Evolutionary conservation across 2,329 filamentous ascomycete genomes (phyloP).

Genomic region (Paecilomyces dactylethromorphus): DNA sequence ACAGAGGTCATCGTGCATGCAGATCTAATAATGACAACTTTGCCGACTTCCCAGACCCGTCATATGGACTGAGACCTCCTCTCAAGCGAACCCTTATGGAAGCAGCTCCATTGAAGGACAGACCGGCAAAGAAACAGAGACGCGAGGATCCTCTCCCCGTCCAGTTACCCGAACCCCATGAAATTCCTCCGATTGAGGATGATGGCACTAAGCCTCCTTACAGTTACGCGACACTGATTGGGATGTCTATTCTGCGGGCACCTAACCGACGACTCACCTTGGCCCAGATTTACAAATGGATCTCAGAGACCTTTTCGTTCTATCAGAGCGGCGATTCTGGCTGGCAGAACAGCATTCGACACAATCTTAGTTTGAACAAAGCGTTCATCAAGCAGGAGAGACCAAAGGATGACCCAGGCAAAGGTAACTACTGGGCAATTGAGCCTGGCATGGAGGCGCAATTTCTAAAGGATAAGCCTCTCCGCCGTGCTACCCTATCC

Average conservation of each 20-base stretch:
- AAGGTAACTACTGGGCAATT: conserved; percentile 96
- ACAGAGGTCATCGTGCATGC: conserved; percentile 40
- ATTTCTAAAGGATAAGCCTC: conserved; percentile 80
- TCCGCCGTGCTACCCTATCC: conserved; percentile 40
- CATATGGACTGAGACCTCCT: conserved; percentile 37
- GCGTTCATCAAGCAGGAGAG: conserved; percentile 92
- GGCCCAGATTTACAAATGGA: conserved; percentile 98
- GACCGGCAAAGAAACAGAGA: conserved; percentile 63
- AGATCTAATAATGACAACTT: conserved; percentile 38
- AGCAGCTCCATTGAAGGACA: conserved; percentile 65
- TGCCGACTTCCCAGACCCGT: conserved; percentile 41
- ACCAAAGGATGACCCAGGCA: conserved; percentile 93
- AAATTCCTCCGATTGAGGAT: conserved; percentile 77
- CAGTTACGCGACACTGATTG: conserved; percentile 92
- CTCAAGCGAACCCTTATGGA: conserved; percentile 63
- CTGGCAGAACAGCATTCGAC: conserved; percentile 98
- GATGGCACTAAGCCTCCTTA: conserved; percentile 84
- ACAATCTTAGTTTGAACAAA: conserved; percentile 96
- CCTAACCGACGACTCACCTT: conserved; percentile 78
- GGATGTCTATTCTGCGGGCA: conserved; percentile 90
- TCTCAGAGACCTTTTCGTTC: conserved; percentile 87
- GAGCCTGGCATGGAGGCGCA: conserved; percentile 80
- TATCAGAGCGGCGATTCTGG: conserved; percentile 79
- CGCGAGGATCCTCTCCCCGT: conserved; percentile 46
- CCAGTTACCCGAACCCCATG: conserved; percentile 62